These are phyloP conservation scores for Trichoderma gamsii DNA, from an alignment of 495 filamentous ascomycete species.

Conservation along the genomic window DNA sequence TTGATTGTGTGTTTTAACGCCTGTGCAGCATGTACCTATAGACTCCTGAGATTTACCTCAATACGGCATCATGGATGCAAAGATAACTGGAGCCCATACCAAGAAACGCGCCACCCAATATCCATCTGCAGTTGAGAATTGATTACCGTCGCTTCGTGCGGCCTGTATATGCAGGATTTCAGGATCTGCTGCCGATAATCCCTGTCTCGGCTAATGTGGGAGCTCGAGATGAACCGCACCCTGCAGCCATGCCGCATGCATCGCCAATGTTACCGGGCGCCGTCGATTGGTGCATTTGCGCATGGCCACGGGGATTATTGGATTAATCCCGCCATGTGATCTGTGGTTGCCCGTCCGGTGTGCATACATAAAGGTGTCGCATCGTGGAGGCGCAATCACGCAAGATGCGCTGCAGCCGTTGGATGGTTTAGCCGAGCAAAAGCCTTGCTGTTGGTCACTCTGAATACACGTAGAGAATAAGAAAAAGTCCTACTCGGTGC, in stretches of 20 bases:
- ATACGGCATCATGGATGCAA: not conserved
- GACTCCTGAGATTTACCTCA: too few relatives aligned
- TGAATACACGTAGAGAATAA: too few relatives aligned
- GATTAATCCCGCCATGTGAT: slow-evolving; percentile 11
- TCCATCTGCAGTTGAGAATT: not conserved
- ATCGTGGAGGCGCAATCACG: slow-evolving; percentile 4
- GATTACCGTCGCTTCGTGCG: slow-evolving; percentile 13
- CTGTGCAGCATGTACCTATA: too few relatives aligned
- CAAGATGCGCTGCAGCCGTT: not conserved
- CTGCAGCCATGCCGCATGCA: not conserved
- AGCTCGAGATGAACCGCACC: not conserved
- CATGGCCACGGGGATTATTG: not conserved
- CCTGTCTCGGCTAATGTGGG: not conserved
- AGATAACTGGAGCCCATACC: not conserved
- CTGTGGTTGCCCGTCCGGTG: not conserved
- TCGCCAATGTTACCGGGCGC: not conserved
- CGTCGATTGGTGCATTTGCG: not conserved
- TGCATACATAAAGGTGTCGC: not conserved
- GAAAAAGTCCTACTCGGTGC: too few relatives aligned
- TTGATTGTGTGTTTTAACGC: too few relatives aligned
- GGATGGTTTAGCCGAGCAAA: too few relatives aligned
- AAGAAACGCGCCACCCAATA: not conserved
- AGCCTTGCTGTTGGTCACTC: too few relatives aligned
- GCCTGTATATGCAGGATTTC: not conserved
- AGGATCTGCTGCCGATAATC: not conserved